Evolutionary conservation across 2,329 filamentous ascomycete species (phyloP).

Genomic region (Ceratocystis huliohia): DNA sequence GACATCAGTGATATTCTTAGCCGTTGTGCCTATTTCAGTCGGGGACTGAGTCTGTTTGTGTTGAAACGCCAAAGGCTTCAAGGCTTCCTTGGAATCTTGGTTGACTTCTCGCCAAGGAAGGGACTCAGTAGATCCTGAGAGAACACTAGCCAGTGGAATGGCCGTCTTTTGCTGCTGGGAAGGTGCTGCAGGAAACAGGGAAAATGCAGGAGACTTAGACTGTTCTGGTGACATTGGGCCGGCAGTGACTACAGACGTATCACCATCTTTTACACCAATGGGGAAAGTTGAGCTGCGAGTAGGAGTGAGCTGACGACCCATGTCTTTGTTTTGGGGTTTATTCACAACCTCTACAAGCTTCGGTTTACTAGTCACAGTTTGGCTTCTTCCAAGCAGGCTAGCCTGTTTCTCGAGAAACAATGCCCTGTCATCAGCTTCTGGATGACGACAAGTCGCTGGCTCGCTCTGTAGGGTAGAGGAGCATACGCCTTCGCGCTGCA

Average conservation of each 20-base stretch:
- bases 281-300: constrained; percentile 20
- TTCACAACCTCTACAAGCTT: constrained; percentile 23
- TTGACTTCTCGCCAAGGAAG: not conserved
- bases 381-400: constrained; percentile 42
- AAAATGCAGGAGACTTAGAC: constrained; percentile 33
- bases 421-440: not conserved
- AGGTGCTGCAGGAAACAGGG: constrained; percentile 34
- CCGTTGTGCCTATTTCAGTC: not conserved
- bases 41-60: not conserved
- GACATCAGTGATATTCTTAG: not conserved
- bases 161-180: constrained; percentile 17
- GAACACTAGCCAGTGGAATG: not conserved
- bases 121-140: not conserved
- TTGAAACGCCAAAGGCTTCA: not conserved
- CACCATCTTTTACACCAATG: not conserved
- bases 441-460: not conserved
- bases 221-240: constrained; percentile 1
- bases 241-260: not conserved
- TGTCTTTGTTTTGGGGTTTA: constrained; percentile 15
- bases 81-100: not conserved
- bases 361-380: constrained; percentile 44
- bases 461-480: not conserved
- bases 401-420: constrained; percentile 26
- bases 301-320: constrained; percentile 9
- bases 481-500: constrained; percentile 34